Base-by-base conservation (phyloP, 768 basidiomycete species). In the Cystobasidium tubakii region DNA sequence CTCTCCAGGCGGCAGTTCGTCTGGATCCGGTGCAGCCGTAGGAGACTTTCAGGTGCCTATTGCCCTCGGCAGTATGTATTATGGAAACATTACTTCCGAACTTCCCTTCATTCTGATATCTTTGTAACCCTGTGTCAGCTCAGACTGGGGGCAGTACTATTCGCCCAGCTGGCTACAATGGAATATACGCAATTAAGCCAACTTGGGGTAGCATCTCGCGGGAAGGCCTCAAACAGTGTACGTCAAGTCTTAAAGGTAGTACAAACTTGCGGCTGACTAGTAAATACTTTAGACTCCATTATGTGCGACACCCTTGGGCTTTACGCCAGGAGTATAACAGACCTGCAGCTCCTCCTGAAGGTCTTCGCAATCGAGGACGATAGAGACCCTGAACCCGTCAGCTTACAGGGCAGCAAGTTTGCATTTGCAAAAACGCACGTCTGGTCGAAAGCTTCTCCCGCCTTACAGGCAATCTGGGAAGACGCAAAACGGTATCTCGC, bases 241-340 rank as follows among this genome's bases (percentile, higher is more conserved):
- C 2, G 57, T 34, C n/a, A n/a, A 19, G 27, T 60, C 27, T 6
- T 31, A 2, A 9, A 6, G 23, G 57, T 6, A 4, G 10, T 54
- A 29, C n/a, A 10, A 3, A 34, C n/a, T 62, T 60, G 23, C 15
- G 39, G 2, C 42, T 12, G 3, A 29, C 62, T 66, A 36, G 73
- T 63, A 67, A 77, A 3, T 64, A 78, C 13, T 27, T 6, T 21
- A 60, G 57, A 60, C 29, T 60, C 57, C 9, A 60, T 60, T 57
- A 78, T 78, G 13, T 77, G 77, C 63, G 81, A 81, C 74, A 81
- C 81, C 0, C 65, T 81, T n/a, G 81, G 81, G 10, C 57, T 81
- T 6, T 81, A 76, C 75, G 77, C 78, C 7, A 75, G 81, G 23
- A 78, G 78, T n/a, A 46, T 78, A 27, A 75, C 76, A 17, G 81